Percentiles rank a stretch among this genome's conserved stretches.
phyloP scores from a whole-genome alignment of 768 basidiomycete species.

The Lactarius tabidus region DNA sequence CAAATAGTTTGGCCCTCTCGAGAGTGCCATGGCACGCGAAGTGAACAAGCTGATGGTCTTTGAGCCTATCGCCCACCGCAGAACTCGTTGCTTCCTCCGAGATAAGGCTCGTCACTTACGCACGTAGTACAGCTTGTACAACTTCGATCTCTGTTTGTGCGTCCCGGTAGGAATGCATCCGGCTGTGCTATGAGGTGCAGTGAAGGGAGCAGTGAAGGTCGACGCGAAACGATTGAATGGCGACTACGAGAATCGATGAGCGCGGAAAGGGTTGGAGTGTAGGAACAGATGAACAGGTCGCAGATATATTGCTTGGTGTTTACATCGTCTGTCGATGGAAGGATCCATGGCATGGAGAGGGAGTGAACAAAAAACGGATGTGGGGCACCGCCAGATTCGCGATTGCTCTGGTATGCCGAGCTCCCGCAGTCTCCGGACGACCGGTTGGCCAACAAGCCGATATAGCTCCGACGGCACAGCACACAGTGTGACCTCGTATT shows the following conservation, averaged over 20 bases:
- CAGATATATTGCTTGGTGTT: background rate
- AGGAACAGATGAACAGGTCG: slow-evolving; percentile 6
- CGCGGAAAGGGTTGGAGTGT: too few relatives aligned
- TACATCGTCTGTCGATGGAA: background rate
- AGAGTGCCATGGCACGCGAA: background rate
- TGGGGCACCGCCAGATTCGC: background rate
- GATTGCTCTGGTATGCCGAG: background rate
- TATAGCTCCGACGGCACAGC: background rate
- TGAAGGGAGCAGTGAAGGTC: background rate
- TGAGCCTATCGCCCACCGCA: background rate
- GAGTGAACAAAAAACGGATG: background rate
- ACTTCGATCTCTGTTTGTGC: background rate
- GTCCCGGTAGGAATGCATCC: background rate
- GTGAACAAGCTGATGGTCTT: too few relatives aligned
- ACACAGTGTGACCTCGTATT: background rate
- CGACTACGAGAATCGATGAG: slow-evolving; percentile 2
- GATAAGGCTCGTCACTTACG: background rate
- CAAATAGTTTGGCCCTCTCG: background rate
- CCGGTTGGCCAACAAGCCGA: background rate
- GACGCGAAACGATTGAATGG: background rate
- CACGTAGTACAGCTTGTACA: background rate
- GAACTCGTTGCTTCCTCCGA: background rate
- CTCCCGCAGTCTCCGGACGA: background rate
- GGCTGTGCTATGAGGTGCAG: background rate
- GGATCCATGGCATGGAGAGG: slow-evolving; percentile 13